phyloP scores from a whole-genome alignment of 139 green algal species.

The Marvania coccoides region DNA sequence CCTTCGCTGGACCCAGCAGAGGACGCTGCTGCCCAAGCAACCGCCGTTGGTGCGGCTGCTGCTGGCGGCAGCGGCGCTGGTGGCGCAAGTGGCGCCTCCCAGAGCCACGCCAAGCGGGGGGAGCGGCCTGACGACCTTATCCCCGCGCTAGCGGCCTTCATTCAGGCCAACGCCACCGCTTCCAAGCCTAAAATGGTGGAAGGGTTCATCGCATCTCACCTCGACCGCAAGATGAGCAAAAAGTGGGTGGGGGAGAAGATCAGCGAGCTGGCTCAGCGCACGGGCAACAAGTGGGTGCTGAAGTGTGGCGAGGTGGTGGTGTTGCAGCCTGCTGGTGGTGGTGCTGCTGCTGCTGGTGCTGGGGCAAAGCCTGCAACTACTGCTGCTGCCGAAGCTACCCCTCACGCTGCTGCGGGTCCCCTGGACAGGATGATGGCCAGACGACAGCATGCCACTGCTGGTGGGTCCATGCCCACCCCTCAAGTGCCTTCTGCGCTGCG shows the following conservation, averaged over 20 bases:
- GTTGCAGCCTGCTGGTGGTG: background rate
- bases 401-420: background rate
- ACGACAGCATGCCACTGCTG: background rate
- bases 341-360: background rate
- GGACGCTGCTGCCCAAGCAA: background rate
- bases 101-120: background rate
- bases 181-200: conserved; percentile 13
- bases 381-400: background rate
- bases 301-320: background rate
- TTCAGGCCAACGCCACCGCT: conserved; percentile 11
- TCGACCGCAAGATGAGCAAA: conserved; percentile 31
- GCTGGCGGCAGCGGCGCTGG: background rate
- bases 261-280: conserved; percentile 21
- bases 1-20: background rate
- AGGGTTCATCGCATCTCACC: conserved; percentile 33
- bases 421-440: background rate
- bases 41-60: background rate
- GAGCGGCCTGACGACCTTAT: conserved; percentile 21
- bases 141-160: conserved; percentile 22
- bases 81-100: background rate
- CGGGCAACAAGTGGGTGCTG: conserved; percentile 1
- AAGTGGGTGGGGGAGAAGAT: conserved; percentile 36
- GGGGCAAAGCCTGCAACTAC: background rate
- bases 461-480: background rate
- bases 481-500: conserved; percentile 1